phyloP scores from a whole-genome alignment of 1,284 basidiomycete genomes.

The Chalciporus sp. region DNA sequence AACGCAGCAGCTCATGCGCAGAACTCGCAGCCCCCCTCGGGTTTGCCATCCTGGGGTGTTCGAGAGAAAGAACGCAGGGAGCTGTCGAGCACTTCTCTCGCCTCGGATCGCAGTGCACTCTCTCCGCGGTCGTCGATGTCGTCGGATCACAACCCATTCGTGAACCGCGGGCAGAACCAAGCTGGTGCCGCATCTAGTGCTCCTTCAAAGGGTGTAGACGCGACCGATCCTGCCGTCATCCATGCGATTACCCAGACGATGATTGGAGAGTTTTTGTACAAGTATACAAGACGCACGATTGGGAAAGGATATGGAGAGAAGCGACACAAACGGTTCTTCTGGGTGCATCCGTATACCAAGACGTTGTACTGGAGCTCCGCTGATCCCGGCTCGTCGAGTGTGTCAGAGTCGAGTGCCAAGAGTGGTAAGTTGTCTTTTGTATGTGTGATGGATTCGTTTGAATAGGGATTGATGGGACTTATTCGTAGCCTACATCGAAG shows the following conservation, averaged over 20 bases:
- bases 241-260: conserved; percentile 99
- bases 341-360: conserved; percentile 99
- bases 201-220: conserved; percentile 38
- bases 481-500: conserved; percentile 90
- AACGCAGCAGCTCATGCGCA: conserved; percentile 56
- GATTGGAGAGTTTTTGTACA: conserved; percentile 99
- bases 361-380: conserved; percentile 97
- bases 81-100: conserved; percentile 63
- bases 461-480: conserved; percentile 15
- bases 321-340: conserved; percentile 96
- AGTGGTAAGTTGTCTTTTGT: conserved; percentile 69
- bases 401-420: conserved; percentile 93
- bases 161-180: conserved; percentile 39
- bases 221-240: conserved; percentile 84
- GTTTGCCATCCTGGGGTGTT: conserved; percentile 46
- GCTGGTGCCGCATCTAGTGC: conserved; percentile 35
- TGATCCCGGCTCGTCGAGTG: conserved; percentile 87
- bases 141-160: conserved; percentile 62
- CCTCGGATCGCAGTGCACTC: conserved; percentile 62
- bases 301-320: conserved; percentile 91
- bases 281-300: conserved; percentile 92
- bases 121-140: conserved; percentile 80
- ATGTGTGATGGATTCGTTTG: conserved; percentile 5
- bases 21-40: conserved; percentile 42
- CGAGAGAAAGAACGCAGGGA: conserved; percentile 55